Conservation (phyloP, 176 grass and related monocot species). For the Oryza glaberrima region DNA sequence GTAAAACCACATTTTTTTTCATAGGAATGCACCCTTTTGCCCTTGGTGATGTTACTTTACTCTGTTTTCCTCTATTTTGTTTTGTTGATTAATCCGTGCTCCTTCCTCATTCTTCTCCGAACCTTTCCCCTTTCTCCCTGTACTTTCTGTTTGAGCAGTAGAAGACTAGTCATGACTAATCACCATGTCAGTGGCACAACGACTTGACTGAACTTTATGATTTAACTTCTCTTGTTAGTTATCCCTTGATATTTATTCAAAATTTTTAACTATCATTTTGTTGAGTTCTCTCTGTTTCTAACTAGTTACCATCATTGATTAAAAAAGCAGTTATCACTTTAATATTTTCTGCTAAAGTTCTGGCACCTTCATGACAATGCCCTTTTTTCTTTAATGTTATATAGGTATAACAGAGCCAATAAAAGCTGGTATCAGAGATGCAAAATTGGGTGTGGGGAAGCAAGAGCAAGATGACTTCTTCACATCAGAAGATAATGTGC, state of each 20-base stretch:
- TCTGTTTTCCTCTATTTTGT: no score
- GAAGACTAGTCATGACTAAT: no score
- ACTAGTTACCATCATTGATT: background rate
- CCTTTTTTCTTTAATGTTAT: background rate
- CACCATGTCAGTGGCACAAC: no score
- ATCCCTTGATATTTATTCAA: background rate
- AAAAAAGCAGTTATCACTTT: background rate
- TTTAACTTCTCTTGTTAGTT: no score
- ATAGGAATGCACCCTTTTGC: no score
- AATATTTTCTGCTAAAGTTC: background rate
- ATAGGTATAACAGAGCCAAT: slow-evolving; percentile 89
- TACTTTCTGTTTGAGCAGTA: no score
- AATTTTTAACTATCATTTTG: background rate
- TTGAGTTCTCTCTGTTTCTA: background rate
- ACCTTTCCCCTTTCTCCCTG: no score
- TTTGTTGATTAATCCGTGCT: no score
- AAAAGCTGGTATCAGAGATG: slow-evolving; percentile 87
- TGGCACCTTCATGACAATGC: background rate
- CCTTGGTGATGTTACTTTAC: no score
- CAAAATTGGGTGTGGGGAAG: slow-evolving; percentile 93
- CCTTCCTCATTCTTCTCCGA: no score
- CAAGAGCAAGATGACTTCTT: slow-evolving; percentile 98
- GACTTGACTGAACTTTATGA: no score
- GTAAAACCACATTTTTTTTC: no score
- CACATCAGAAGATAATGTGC: slow-evolving; percentile 82